Evolutionary conservation across 805 yeast genomes (phyloP), one percentile per base, ranked within the genome.

Genomic region (Candida rishiriensis): DNA sequence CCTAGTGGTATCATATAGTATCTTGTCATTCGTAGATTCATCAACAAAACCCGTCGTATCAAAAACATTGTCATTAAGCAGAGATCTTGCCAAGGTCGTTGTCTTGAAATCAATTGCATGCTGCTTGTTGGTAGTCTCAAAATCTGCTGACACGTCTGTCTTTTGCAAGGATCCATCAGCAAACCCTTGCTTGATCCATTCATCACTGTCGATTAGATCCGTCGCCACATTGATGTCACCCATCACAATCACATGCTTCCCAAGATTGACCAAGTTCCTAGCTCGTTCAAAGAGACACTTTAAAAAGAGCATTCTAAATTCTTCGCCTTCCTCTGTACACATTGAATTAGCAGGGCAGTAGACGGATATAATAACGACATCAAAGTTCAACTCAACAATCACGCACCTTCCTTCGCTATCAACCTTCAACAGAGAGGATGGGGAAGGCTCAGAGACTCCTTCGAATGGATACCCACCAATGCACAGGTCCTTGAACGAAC

Each of bases 281-380:
- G 86, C 75, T 37, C 99, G 73, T 42, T 73, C 64, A 41, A 88
- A 76, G 39, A 91, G 59, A 1, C 76, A 64, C 17, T 69, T 67
- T 41, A 88, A 66, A 54, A 87, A 91, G 13, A 68, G 63, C 33
- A 78, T 52, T 40, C 95, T 64, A 51, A 71, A 82, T 11, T 54
- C 56, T 51, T 81, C 85, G 2, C 81, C 95, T 28, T 79, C 83
- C 21, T 77, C 84, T 0, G 88, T 78, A 1, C 74, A 77, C 62
- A 71, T 70, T 0, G 97, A 87, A 59, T 88, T 88, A 1, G 98
- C 98, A 0, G 98, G 98, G 59, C 97, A 91, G 57, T 91, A 91
- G 4, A 83, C 72, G 0, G 82, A 70, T 37, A 86, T 75, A 0
- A 86, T 61, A 3, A 86, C 86, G 1, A 79, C 56, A 42, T 79